Evolutionary conservation across 2,329 filamentous ascomycete species (phyloP), one percentile per base, ranked within the genome.

Genomic region (Colletotrichum chlorophyti): DNA sequence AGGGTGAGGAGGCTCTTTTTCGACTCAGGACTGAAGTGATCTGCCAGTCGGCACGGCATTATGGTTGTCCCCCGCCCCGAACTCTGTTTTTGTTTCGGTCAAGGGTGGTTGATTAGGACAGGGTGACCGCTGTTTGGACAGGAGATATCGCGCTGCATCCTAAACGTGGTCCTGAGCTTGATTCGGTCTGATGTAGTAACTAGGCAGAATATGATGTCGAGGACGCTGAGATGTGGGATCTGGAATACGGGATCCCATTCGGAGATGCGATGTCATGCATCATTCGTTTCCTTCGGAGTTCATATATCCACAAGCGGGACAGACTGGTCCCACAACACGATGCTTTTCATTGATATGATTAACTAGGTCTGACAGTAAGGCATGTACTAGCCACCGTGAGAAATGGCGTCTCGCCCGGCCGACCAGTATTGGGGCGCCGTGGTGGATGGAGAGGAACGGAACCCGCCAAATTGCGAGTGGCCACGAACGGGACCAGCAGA

Each of bases 221-320:
- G 8, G 35, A 41, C 17, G 35, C n/a, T n/a, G 19, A 26, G 10
- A 41, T 31, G n/a, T n/a, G 17, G 37, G 26, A 8, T 27, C 41
- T 14, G 15, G 15, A 24, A 10, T 24, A 34, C 34, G 24, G 48
- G 27, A 53, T 26, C 26, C 26, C 41, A 23, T 46, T 43, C 17
- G 49, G 41, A 47, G 32, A 45, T 58, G 19, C 38, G 40, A 32
- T 32, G 38, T 45, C 32, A 54, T 59, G 50, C 50, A 29, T 37
- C 23, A 12, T 15, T 48, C 17, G 24, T n/a, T n/a, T n/a, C n/a
- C n/a, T n/a, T n/a, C n/a, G 37, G 27, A 37, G 31, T 43, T n/a
- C n/a, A n/a, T n/a, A n/a, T n/a, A n/a, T n/a, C n/a, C n/a, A n/a
- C n/a, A n/a, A n/a, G n/a, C n/a, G n/a, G n/a, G n/a, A n/a, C n/a